A percentile compares a stretch with the other conserved stretches of the same genome.
Evolutionary conservation across 805 yeast genomes (phyloP).

Genomic region (Candida ponderosae): DNA sequence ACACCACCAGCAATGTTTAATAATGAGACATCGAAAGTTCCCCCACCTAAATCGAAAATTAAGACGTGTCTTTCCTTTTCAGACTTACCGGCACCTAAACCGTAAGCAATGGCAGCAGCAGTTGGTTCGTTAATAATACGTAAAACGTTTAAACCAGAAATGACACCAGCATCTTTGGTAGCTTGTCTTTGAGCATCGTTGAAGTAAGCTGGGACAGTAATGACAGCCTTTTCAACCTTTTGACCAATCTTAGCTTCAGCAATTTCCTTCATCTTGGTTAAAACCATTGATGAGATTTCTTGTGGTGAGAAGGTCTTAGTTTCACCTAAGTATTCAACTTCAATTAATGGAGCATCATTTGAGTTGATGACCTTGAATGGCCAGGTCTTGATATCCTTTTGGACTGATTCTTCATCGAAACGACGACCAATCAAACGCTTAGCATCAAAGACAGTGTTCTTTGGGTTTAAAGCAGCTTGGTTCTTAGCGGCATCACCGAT

Average conservation of each 20-base stretch:
- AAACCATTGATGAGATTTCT: slow-evolving; percentile 70
- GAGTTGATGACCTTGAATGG: slow-evolving; percentile 66
- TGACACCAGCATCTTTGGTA: slow-evolving; percentile 76
- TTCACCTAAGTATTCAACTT: slow-evolving; percentile 65
- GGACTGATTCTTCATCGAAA: slow-evolving; percentile 68
- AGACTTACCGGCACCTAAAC: slow-evolving; percentile 85
- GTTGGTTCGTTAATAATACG: slow-evolving; percentile 80
- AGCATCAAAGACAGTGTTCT: slow-evolving; percentile 75
- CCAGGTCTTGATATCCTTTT: slow-evolving; percentile 89
- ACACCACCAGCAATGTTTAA: slow-evolving; percentile 93
- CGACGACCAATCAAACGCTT: slow-evolving; percentile 78
- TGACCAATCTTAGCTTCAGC: slow-evolving; percentile 73
- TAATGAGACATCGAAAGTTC: slow-evolving; percentile 95
- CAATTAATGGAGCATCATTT: slow-evolving; percentile 59
- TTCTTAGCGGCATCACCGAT: slow-evolving; percentile 81
- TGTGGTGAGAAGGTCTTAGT: slow-evolving; percentile 65
- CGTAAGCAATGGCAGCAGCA: slow-evolving; percentile 99
- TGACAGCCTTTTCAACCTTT: slow-evolving; percentile 66
- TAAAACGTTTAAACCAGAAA: slow-evolving; percentile 70
- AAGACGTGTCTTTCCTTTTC: slow-evolving; percentile 81
- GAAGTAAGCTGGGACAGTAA: slow-evolving; percentile 76
- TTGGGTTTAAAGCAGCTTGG: slow-evolving; percentile 76
- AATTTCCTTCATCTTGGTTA: slow-evolving; percentile 76
- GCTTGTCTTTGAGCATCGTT: slow-evolving; percentile 79
- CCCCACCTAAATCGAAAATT: slow-evolving; percentile 97